phyloP scores from a whole-genome alignment of 345 rosid genomes.

The Citrus hindsii region DNA sequence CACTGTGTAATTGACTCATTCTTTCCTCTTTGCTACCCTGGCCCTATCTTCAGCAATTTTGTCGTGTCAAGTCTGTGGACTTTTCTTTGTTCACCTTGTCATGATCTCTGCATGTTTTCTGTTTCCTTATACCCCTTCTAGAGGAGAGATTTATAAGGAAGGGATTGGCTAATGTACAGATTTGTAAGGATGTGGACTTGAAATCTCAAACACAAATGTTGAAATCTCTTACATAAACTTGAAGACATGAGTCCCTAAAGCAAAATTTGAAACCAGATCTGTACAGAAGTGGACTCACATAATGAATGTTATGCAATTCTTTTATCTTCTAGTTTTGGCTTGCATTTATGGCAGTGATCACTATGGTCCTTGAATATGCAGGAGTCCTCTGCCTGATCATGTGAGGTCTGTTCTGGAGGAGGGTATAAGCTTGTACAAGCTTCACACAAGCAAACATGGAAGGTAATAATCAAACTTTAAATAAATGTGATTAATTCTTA shows the following conservation, averaged over 20 bases:
- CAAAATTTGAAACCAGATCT: not conserved
- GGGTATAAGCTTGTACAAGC: slow-evolving; percentile 74
- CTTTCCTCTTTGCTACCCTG: not conserved
- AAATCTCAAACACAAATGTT: not conserved
- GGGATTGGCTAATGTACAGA: not conserved
- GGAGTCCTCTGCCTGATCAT: slow-evolving; percentile 73
- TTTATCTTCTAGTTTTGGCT: not conserved
- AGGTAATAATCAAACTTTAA: slow-evolving; percentile 41
- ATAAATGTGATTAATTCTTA: not conserved
- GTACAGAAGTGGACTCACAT: not conserved
- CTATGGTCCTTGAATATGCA: slow-evolving; percentile 25
- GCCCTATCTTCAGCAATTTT: not conserved
- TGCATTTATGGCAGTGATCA: not conserved
- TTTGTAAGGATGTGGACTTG: not conserved
- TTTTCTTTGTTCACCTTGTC: not conserved
- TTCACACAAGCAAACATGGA: slow-evolving; percentile 72
- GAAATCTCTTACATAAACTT: not conserved
- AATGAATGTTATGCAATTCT: not conserved
- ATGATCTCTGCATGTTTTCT: not conserved
- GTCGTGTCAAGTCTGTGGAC: not conserved
- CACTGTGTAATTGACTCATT: not conserved
- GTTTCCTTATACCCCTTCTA: not conserved
- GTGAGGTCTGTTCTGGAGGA: slow-evolving; percentile 69
- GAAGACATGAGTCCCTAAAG: not conserved
- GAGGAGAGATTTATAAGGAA: not conserved